These are phyloP conservation scores for Cladophialophora immunda DNA, from an alignment of 2,329 filamentous ascomycete species.

Conservation along the genomic window DNA sequence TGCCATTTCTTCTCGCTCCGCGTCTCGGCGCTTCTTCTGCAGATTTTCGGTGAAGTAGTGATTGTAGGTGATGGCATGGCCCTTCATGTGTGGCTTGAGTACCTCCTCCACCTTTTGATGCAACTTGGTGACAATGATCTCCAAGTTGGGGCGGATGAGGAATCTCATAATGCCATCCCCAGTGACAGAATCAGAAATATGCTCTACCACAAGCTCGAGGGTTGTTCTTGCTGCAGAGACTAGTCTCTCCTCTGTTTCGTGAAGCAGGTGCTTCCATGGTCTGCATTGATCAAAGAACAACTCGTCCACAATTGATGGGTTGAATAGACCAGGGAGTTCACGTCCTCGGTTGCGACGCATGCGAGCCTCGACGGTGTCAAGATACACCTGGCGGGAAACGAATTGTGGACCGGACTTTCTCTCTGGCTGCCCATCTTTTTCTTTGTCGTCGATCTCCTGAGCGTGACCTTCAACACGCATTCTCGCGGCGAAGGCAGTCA, in stretches of 20 bases:
- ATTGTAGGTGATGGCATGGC: constrained; percentile 50
- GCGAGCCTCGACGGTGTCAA: constrained; percentile 22
- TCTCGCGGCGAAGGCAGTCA: constrained; percentile 43
- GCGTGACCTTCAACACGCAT: constrained; percentile 33
- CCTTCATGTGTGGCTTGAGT: constrained; percentile 54
- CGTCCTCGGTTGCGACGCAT: constrained; percentile 41
- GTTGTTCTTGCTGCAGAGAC: constrained; percentile 41
- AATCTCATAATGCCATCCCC: constrained; percentile 33
- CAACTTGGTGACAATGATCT: constrained; percentile 42
- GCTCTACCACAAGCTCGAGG: constrained; percentile 39
- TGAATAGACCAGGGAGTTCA: constrained; percentile 48
- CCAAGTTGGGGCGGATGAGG: constrained; percentile 41
- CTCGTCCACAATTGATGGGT: constrained; percentile 45
- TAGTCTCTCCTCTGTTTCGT: constrained; percentile 38
- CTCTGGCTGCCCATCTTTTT: constrained; percentile 1
- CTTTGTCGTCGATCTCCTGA: constrained; percentile 27
- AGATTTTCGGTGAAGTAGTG: constrained; percentile 49
- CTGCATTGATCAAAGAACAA: constrained; percentile 48
- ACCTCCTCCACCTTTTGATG: constrained; percentile 56
- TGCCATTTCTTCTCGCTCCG: constrained; percentile 1
- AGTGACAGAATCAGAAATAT: constrained; percentile 42
- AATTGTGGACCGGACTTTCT: constrained; percentile 7
- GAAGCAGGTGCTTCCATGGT: constrained; percentile 47
- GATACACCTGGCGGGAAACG: constrained; percentile 18
- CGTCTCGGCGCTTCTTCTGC: constrained; percentile 39